phyloP scores from a whole-genome alignment of 2,329 filamentous ascomycete species.

The Fusarium subglutinans region DNA sequence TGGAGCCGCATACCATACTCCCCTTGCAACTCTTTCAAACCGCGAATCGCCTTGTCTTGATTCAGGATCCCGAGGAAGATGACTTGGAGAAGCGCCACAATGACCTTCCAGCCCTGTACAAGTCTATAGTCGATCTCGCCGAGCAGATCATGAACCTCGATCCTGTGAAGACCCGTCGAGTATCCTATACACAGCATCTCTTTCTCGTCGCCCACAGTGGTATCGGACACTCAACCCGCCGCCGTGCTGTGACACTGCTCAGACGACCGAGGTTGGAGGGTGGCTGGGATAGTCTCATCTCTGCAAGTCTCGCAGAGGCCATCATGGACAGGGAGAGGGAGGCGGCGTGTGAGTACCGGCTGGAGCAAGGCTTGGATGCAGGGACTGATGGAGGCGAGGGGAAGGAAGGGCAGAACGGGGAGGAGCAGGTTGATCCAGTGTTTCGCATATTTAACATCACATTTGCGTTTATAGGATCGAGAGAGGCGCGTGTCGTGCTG shows the following conservation, averaged over 20 bases:
- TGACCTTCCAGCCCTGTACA: background rate
- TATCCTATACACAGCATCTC: background rate
- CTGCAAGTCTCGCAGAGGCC: slow-evolving; percentile 5
- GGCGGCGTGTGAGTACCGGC: background rate
- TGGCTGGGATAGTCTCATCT: slow-evolving; percentile 7
- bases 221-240: background rate
- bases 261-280: background rate
- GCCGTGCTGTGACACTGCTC: background rate
- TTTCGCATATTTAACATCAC: slow-evolving; percentile 24
- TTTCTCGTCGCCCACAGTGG: slow-evolving; percentile 11
- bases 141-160: background rate
- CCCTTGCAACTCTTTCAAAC: background rate
- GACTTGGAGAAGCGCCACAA: background rate
- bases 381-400: no score
- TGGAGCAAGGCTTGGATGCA: background rate
- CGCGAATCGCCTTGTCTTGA: background rate
- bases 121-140: background rate
- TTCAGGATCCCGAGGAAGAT: slow-evolving; percentile 12
- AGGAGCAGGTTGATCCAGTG: background rate
- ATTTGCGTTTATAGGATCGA: background rate
- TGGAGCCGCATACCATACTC: background rate
- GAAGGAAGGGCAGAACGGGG: background rate
- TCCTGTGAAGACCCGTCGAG: background rate
- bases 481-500: background rate
- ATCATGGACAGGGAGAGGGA: slow-evolving; percentile 14